phyloP scores from a whole-genome alignment of 805 yeast species.

The Kodamaea neixiangensis region DNA sequence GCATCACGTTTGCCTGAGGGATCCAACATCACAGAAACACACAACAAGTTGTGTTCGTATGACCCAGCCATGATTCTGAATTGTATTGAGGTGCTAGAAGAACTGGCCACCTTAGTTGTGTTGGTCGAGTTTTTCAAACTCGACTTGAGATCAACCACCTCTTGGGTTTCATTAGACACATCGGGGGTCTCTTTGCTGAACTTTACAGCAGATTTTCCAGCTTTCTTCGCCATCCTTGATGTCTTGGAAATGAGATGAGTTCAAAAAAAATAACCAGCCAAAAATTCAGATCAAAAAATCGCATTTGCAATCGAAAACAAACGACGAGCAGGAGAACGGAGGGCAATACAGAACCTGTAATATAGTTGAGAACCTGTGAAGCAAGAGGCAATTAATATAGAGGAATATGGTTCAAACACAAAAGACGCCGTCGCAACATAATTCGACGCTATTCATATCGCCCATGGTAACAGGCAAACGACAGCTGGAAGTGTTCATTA shows the following conservation, averaged over 20 bases:
- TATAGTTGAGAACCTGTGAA: background rate
- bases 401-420: slow-evolving; percentile 14
- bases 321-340: background rate
- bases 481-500: slow-evolving; percentile 42
- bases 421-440: slow-evolving; percentile 56
- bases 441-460: slow-evolving; percentile 72
- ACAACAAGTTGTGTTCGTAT: slow-evolving; percentile 88
- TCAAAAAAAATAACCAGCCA: slow-evolving; percentile 3
- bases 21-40: slow-evolving; percentile 73
- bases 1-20: slow-evolving; percentile 43
- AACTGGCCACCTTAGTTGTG: slow-evolving; percentile 6
- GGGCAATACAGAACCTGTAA: too few relatives aligned
- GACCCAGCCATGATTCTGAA: slow-evolving; percentile 92
- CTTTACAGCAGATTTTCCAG: background rate
- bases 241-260: slow-evolving; percentile 6
- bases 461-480: slow-evolving; percentile 53
- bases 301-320: background rate
- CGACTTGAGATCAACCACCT: slow-evolving; percentile 7
- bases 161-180: background rate
- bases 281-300: background rate
- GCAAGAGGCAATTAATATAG: background rate
- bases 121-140: slow-evolving; percentile 11
- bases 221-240: slow-evolving; percentile 5
- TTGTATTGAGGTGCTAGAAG: slow-evolving; percentile 23
- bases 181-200: background rate